Base-by-base conservation (phyloP, 2,329 filamentous ascomycete genomes). In the Paecilomyces sp. region DNA sequence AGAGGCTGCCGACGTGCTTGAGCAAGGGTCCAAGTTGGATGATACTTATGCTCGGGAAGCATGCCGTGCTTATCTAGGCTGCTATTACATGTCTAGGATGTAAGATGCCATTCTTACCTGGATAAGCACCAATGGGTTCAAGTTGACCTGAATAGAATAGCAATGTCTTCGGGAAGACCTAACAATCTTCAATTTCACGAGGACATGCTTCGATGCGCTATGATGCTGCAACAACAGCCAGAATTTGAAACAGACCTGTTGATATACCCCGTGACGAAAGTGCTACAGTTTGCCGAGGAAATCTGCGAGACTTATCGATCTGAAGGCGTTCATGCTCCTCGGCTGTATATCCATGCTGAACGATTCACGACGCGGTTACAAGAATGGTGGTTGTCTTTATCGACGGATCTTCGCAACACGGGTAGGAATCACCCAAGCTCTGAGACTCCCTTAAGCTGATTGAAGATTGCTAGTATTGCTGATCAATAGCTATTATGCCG, bases 201-300 rank as follows among this genome's bases (percentile, higher is more conserved):
- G 22, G 53, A 58, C 33, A 60, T 58, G 60, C 64, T 62, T 64
- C 61, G 54, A 63, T 68, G 60, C 57, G 65, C 64, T 34, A 63
- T 59, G 61, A 61, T 58, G 33, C 62, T 61, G 59, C 62, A 57
- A 59, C 33, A 63, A 18, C 31, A 60, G 30, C 62, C 58, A 58
- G 66, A 66, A 61, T 65, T 65, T 3, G 62, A 66, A 30, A 66
- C 62, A 12, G 67, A 68, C 56, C 15, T 57, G 3, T 52, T 69
- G n/a, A 64, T 69, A 47, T 61, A 62, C 52, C 66, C 64, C 15
- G 25, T 68, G 18, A 60, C 63, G 7, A 63, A 64, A 53, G 61
- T 64, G 6, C 60, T 67, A 47, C 63, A 64, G 51, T 58, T 70
- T 33, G 30, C 63, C 6, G 64, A 65, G 28, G 63, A 66, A 34